Evolutionary conservation across 2,329 filamentous ascomycete species (phyloP).

Genomic region (Aspergillus neotritici): DNA sequence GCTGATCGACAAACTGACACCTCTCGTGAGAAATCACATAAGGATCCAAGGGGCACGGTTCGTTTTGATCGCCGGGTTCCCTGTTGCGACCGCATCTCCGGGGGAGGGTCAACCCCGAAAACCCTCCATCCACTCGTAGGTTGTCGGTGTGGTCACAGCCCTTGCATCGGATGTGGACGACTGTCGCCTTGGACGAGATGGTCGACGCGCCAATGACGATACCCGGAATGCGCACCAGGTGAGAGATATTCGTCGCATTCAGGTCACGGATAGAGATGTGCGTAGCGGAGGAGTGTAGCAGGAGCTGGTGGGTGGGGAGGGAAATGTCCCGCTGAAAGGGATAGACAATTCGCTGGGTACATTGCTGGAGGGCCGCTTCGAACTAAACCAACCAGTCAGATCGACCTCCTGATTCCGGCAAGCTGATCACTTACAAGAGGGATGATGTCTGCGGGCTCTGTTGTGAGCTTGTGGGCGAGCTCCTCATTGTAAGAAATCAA

Average conservation of each 20-base stretch:
- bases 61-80: conserved; percentile 53
- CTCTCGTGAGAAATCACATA: conserved; percentile 95
- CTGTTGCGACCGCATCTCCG: conserved; percentile 65
- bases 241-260: conserved; percentile 84
- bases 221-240: conserved; percentile 91
- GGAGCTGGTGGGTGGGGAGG: conserved; percentile 86
- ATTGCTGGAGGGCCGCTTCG: conserved; percentile 80
- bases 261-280: conserved; percentile 91
- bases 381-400: conserved; percentile 54
- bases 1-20: conserved; percentile 92
- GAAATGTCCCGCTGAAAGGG: conserved; percentile 62
- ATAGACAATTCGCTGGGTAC: conserved; percentile 89
- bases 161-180: conserved; percentile 79
- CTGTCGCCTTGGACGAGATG: conserved; percentile 89
- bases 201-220: conserved; percentile 97
- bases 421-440: conserved; percentile 61
- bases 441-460: conserved; percentile 86
- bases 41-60: conserved; percentile 84
- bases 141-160: conserved; percentile 70
- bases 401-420: not conserved
- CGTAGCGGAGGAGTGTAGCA: conserved; percentile 86
- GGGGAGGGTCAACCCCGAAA: conserved; percentile 79
- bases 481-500: conserved; percentile 96
- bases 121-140: conserved; percentile 73
- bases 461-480: conserved; percentile 80